phyloP scores from a whole-genome alignment of 2,329 filamentous ascomycete species.

The Penicillium sp. region DNA sequence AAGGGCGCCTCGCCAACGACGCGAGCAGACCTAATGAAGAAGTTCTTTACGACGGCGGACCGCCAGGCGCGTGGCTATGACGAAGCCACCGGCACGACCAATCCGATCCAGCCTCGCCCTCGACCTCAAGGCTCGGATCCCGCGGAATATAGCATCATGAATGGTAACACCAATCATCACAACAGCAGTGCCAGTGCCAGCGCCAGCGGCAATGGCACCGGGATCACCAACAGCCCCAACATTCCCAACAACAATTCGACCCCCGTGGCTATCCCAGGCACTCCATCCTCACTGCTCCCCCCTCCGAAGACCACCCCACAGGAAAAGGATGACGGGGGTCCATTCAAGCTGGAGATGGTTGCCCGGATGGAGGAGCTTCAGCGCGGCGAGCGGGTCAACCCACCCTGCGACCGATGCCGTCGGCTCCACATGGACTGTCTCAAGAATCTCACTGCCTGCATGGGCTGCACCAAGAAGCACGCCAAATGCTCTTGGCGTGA shows the following conservation, averaged over 20 bases:
- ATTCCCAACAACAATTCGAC: conserved; percentile 47
- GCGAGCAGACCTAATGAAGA: conserved; percentile 63
- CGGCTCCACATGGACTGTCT: conserved; percentile 78
- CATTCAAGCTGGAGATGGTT: conserved; percentile 68
- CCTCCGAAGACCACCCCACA: conserved; percentile 49
- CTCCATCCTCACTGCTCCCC: conserved; percentile 57
- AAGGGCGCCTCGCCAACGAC: conserved; percentile 61
- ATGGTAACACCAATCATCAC: conserved; percentile 22
- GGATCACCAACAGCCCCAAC: not conserved
- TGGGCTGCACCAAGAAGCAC: conserved; percentile 87
- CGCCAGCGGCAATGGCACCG: not conserved
- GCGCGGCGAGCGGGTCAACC: conserved; percentile 74
- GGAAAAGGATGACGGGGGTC: conserved; percentile 61
- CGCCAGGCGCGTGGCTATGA: conserved; percentile 50
- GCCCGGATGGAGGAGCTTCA: conserved; percentile 74
- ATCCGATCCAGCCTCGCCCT: conserved; percentile 36
- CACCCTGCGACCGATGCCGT: conserved; percentile 82
- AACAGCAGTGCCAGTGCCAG: not conserved
- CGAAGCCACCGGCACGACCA: conserved; percentile 31
- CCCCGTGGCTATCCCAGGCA: conserved; percentile 59
- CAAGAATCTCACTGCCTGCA: conserved; percentile 83
- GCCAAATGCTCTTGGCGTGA: conserved; percentile 85
- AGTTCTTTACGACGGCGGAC: conserved; percentile 64
- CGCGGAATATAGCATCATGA: conserved; percentile 46
- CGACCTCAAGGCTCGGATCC: conserved; percentile 40